These are phyloP conservation scores for Scytalidium lignicola DNA, from an alignment of 2,329 filamentous ascomycete species.

Conservation along the genomic window DNA sequence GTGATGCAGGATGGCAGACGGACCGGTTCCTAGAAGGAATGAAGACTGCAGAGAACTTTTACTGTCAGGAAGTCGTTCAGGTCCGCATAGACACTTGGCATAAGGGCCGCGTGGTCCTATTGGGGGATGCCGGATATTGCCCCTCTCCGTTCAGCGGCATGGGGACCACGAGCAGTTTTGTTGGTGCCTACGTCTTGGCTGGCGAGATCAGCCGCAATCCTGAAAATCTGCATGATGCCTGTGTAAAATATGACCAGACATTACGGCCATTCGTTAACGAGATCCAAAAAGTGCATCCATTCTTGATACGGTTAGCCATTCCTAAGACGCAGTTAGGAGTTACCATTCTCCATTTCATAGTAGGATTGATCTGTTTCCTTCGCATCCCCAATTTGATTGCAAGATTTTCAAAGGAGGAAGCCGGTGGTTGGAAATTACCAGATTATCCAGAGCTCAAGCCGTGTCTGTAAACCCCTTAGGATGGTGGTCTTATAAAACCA, in stretches of 20 bases:
- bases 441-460: neutral
- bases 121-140: constrained; percentile 51
- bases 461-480: too few relatives aligned
- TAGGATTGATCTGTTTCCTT: neutral
- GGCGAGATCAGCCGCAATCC: constrained; percentile 37
- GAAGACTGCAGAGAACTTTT: constrained; percentile 37
- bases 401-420: neutral
- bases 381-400: neutral
- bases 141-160: constrained; percentile 43
- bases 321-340: neutral
- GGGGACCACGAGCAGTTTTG: constrained; percentile 43
- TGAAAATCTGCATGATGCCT: constrained; percentile 29
- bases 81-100: constrained; percentile 40
- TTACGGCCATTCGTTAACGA: constrained; percentile 40
- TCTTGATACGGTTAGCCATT: neutral
- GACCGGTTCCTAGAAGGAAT: constrained; percentile 38
- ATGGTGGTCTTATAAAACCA: too few relatives aligned
- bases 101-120: constrained; percentile 40
- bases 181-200: constrained; percentile 50
- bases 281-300: constrained; percentile 29
- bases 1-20: constrained; percentile 40
- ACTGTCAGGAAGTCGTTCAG: constrained; percentile 37
- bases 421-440: neutral
- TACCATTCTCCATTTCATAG: neutral
- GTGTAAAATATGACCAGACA: constrained; percentile 38